Conservation (phyloP, 345 rosid species). For the Laguncularia racemosa region DNA sequence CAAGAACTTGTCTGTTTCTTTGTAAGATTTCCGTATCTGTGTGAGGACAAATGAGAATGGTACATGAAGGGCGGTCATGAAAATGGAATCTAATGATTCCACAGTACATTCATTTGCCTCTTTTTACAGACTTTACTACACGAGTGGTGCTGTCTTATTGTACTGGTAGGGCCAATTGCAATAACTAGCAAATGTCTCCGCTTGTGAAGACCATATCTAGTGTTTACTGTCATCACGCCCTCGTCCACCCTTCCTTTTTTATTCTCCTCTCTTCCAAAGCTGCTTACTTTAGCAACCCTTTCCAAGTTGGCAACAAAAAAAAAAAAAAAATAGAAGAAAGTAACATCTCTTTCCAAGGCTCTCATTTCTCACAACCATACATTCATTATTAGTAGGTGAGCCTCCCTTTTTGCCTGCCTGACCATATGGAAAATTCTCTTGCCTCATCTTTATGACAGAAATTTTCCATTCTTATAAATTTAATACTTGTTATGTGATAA, state of each 20-base stretch:
- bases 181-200: neutral
- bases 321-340: too few relatives aligned
- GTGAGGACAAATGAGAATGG: neutral
- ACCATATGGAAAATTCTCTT: too few relatives aligned
- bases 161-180: conserved; percentile 10
- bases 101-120: conserved; percentile 3
- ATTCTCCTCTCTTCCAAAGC: too few relatives aligned
- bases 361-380: too few relatives aligned
- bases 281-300: too few relatives aligned
- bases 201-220: conserved; percentile 13
- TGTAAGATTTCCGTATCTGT: neutral
- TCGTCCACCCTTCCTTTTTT: neutral
- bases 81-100: conserved; percentile 2
- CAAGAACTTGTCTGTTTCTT: neutral
- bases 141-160: conserved; percentile 5
- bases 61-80: neutral
- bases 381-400: too few relatives aligned
- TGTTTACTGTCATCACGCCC: conserved; percentile 12
- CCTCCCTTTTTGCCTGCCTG: too few relatives aligned
- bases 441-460: too few relatives aligned
- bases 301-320: too few relatives aligned
- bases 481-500: too few relatives aligned
- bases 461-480: too few relatives aligned
- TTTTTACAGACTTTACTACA: neutral
- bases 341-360: too few relatives aligned